Evolutionary conservation across 2,329 filamentous ascomycete genomes (phyloP), one percentile per base, ranked within the genome.

Genomic region (Penicillium sp.): DNA sequence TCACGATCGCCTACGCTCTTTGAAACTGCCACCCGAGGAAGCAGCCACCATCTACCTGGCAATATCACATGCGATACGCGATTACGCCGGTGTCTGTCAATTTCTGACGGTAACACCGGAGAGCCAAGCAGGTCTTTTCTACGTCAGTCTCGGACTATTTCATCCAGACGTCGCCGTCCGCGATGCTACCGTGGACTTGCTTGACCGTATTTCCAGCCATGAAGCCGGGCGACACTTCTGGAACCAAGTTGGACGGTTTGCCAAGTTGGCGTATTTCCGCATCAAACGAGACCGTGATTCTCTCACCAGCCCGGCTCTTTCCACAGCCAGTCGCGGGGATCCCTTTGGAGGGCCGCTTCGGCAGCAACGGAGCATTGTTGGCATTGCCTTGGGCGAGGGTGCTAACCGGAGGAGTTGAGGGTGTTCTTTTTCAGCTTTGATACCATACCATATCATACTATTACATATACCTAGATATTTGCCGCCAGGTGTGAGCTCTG

Each of bases 141-240:
- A 97, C 65, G 76, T 99, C 24, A 90, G 88, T 5, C 82, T 97
- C 52, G 94, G 94, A 0, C 79, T 99, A 5, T 97, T 97, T 71
- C 94, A 99, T 76, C 91, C 91, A 55, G 86, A 92, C 62, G 80
- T 81, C 35, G 88, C 91, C 52, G 92, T 97, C 11, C 82, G 94
- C 35, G 75, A 88, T 64, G 85, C 85, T 55, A 89, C 90, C 2
- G 87, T 90, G 1, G 89, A 89, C 59, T 76, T 99, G 35, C 73
- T 99, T 21, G 91, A 93, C 63, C 83, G 91, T 21, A 86, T 99
- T 55, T 83, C 86, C 63, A 86, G 88, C 57, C 93, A 99, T 73
- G 89, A 95, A 67, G 94, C 91, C 9, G 94, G 94, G 1, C 83
- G 91, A 66, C 91, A 97, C 74, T 97, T 94, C 81, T 99, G 93